Conservation (phyloP, 1,284 basidiomycete genomes). For the Cryptococcus deneoformans region DNA sequence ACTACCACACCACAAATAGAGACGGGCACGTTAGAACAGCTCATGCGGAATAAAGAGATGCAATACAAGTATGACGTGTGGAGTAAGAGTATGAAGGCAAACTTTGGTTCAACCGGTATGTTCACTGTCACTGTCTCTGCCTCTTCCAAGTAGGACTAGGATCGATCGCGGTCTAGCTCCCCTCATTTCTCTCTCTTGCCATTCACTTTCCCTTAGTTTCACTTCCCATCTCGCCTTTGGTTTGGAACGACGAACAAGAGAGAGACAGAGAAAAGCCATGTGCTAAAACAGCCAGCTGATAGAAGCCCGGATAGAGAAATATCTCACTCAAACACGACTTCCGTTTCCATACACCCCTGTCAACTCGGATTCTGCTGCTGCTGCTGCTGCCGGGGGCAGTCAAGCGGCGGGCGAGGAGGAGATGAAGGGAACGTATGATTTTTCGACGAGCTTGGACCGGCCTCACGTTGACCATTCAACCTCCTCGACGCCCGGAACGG, state of each 20-base stretch:
- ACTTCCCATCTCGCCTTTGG: too few relatives aligned
- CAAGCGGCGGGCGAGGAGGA: too few relatives aligned
- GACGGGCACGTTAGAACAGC: slow-evolving; percentile 22
- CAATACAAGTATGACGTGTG: slow-evolving; percentile 42
- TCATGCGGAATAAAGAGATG: slow-evolving; percentile 43
- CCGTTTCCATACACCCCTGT: slow-evolving; percentile 14
- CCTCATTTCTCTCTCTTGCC: background rate
- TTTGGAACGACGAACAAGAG: too few relatives aligned
- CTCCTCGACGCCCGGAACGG: too few relatives aligned
- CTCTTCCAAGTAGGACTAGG: background rate
- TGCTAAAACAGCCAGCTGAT: background rate
- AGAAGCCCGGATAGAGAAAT: slow-evolving; percentile 29
- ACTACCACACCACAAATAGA: slow-evolving; percentile 9
- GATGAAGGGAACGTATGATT: too few relatives aligned
- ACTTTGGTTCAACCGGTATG: slow-evolving; percentile 43
- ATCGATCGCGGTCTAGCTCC: background rate
- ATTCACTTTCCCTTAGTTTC: background rate
- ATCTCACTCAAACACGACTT: slow-evolving; percentile 38
- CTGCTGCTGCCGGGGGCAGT: background rate
- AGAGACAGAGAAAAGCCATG: background rate
- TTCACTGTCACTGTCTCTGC: background rate
- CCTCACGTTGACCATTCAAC: too few relatives aligned
- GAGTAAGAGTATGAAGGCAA: slow-evolving; percentile 31
- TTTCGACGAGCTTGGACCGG: too few relatives aligned
- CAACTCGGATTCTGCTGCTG: background rate